phyloP scores from a whole-genome alignment of 441 rosid species.

The Erodium chrysanthum region DNA sequence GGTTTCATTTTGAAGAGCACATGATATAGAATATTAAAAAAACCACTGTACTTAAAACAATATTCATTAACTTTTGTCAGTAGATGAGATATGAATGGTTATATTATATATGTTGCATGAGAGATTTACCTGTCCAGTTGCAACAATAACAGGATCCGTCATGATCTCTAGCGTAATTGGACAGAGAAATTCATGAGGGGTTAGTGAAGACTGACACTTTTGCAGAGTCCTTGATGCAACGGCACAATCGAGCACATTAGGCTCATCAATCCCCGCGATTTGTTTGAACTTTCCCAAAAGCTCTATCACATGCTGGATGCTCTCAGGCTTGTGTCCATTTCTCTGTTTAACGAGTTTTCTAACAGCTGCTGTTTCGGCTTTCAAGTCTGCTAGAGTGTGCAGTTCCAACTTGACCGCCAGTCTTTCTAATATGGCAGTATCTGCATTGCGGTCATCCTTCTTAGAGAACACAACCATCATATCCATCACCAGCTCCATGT shows the following conservation, averaged over 20 bases:
- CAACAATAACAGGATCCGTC: constrained; percentile 67
- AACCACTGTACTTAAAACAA: too few relatives aligned
- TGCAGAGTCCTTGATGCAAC: constrained; percentile 22
- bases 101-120: background rate
- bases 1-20: constrained; percentile 9
- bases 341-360: constrained; percentile 31
- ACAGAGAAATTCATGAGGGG: constrained; percentile 71
- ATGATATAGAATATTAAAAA: background rate
- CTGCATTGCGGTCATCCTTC: constrained; percentile 49
- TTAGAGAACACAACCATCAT: constrained; percentile 62
- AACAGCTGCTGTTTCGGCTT: constrained; percentile 45
- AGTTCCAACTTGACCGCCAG: constrained; percentile 61
- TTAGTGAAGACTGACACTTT: constrained; percentile 32
- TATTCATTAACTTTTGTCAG: too few relatives aligned
- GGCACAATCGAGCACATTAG: constrained; percentile 28
- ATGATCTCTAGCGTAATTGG: constrained; percentile 74
- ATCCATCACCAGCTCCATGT: constrained; percentile 76
- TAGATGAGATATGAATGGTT: background rate
- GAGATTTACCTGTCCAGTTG: constrained; percentile 62
- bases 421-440: constrained; percentile 54
- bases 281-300: constrained; percentile 53
- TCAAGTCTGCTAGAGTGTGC: constrained; percentile 40
- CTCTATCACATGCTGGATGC: constrained; percentile 38
- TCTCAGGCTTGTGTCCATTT: constrained; percentile 34
- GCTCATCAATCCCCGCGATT: constrained; percentile 44